Conservation (phyloP, 306 rosid genomes). For the Notholithocarpus densiflorus region DNA sequence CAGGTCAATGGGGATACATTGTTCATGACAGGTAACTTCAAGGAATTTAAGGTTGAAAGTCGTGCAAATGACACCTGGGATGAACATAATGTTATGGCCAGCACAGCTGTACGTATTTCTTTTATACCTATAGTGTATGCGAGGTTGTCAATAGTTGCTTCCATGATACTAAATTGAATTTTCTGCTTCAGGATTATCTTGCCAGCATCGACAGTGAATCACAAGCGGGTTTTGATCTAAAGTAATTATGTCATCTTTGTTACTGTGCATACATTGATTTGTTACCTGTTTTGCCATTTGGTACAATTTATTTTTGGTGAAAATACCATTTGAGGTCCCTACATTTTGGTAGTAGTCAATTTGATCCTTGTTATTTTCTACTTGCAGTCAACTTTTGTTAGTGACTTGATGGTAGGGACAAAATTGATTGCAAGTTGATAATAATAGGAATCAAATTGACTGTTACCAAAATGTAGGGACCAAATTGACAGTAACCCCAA, state of each 20-base stretch:
- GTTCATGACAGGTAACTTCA: constrained; percentile 90
- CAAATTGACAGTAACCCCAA: too few relatives aligned
- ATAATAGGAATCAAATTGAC: too few relatives aligned
- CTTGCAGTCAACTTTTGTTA: too few relatives aligned
- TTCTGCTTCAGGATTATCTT: constrained; percentile 77
- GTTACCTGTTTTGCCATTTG: too few relatives aligned
- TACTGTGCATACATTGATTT: constrained; percentile 10
- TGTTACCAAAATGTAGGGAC: too few relatives aligned
- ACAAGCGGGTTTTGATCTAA: constrained; percentile 66
- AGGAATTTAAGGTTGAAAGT: constrained; percentile 84
- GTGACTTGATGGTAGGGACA: too few relatives aligned
- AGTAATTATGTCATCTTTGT: constrained; percentile 52
- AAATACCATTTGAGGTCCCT: too few relatives aligned
- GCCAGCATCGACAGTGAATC: constrained; percentile 78
- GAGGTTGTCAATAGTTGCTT: constrained; percentile 11
- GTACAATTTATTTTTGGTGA: too few relatives aligned
- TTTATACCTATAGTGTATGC: constrained; percentile 4
- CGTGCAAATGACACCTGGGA: constrained; percentile 66
- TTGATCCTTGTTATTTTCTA: too few relatives aligned
- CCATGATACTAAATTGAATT: constrained; percentile 23
- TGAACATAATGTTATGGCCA: constrained; percentile 70
- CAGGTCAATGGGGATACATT: constrained; percentile 96
- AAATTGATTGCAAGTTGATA: too few relatives aligned
- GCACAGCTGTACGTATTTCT: constrained; percentile 75
- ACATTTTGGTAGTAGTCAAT: too few relatives aligned